Percentiles rank a stretch among this genome's conserved stretches.
Evolutionary conservation across 169 alveolate species (phyloP).

Genomic region (Eimeria necatrix): DNA sequence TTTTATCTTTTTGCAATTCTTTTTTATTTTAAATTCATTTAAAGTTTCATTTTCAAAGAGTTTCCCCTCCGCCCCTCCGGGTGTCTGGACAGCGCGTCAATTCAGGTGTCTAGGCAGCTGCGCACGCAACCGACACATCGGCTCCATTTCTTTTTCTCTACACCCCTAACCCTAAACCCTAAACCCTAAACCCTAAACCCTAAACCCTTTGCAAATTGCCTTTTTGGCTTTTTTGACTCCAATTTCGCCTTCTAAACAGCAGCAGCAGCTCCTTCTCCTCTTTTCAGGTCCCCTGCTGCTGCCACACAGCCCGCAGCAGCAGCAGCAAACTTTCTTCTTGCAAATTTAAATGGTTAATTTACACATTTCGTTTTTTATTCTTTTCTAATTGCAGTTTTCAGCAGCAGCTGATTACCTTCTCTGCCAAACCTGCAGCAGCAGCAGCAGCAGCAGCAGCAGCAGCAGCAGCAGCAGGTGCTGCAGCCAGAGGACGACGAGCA

Average conservation of each 20-base stretch:
- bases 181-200: constrained; percentile 4
- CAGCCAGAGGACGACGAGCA: background rate
- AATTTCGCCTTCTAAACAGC: background rate
- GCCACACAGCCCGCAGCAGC: background rate
- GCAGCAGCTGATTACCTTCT: background rate
- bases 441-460: constrained; percentile 35
- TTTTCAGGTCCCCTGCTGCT: no score
- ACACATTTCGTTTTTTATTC: no score
- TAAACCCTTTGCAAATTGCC: background rate
- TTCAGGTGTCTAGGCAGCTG: no score
- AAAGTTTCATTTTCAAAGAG: no score
- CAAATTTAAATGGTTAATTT: no score
- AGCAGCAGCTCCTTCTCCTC: background rate
- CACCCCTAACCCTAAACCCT: background rate
- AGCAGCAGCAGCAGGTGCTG: constrained; percentile 8
- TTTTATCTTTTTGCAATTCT: background rate
- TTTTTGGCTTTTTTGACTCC: background rate
- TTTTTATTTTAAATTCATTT: no score
- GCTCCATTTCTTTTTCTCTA: no score
- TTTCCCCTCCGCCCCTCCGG: no score
- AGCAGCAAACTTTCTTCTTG: no score
- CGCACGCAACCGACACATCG: no score
- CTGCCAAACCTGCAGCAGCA: background rate
- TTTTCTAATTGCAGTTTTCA: background rate
- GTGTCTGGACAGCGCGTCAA: no score